Base-by-base conservation (phyloP, 495 filamentous ascomycete genomes). In the Penicillium alfredii region DNA sequence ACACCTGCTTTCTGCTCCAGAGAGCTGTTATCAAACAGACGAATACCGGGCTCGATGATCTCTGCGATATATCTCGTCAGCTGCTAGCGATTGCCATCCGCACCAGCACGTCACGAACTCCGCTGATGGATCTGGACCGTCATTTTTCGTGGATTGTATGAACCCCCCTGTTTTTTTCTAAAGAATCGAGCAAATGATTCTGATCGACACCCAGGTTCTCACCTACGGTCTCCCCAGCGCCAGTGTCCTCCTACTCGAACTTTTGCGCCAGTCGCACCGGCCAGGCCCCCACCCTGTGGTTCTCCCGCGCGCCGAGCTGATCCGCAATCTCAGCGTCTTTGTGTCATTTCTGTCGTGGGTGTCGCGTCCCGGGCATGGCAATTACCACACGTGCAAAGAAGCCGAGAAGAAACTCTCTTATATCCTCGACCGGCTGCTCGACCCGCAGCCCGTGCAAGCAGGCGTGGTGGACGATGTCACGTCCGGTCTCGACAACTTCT, bases 281-380 rank as follows among this genome's bases (percentile, higher is more conserved):
- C 52, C 61, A 0, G 47, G 56, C 3, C 48, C 63, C 27, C 45
- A 60, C 31, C 30, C 45, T 15, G 40, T 63, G 19, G 37, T 62
- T 35, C 54, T 75, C 3, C 76, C 77, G 0, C 69, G 77, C 10
- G 76, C 79, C 1, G 73, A 78, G 43, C 63, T 75, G 7, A 76
- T 81, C 21, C 79, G 80, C 27, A 77, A 80, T 35, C 62, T 82
- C 5, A 80, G 76, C 37, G 68, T 80, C 9, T 76, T 84, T 28
- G 64, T 80, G 11, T 77, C 74, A 0, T 69, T 69, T 21, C 55
- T 82, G 4, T 71, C 71, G 5, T 74, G 73, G 63, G 64, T 82
- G 1, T 49, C 59, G 15, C 55, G 63, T 4, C 76, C 75, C 1
- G 68, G 60, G 0, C 72, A 73, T 16, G 70, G 74, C 4, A 76